These are phyloP conservation scores for Hypoxylon sp. DNA, from an alignment of 2,329 filamentous ascomycete genomes.

Conservation along the genomic window DNA sequence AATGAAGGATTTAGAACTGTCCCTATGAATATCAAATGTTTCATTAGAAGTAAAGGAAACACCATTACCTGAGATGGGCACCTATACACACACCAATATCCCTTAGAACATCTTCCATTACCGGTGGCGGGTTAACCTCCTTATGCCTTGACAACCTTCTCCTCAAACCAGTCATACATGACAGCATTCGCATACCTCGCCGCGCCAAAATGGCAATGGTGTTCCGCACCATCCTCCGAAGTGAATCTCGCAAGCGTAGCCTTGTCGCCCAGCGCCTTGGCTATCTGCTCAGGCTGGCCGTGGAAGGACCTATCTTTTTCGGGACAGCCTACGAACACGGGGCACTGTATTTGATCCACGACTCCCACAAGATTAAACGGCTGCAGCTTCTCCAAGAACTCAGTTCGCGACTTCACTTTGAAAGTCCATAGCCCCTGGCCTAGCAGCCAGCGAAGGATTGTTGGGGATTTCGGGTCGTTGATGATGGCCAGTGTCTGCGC, in stretches of 20 bases:
- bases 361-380: constrained; percentile 17
- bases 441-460: constrained; percentile 22
- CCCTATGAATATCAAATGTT: not conserved
- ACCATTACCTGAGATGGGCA: no score
- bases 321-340: constrained; percentile 47
- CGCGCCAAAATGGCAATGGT: constrained; percentile 32
- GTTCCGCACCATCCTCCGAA: constrained; percentile 22
- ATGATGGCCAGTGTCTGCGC: constrained; percentile 11
- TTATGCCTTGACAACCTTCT: constrained; percentile 29
- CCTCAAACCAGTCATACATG: constrained; percentile 37
- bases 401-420: constrained; percentile 13
- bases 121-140: not conserved
- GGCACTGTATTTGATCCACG: constrained; percentile 42
- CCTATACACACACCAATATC: no score
- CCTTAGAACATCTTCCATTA: not conserved
- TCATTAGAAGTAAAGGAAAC: not conserved
- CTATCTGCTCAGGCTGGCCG: constrained; percentile 48
- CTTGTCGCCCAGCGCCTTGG: constrained; percentile 41
- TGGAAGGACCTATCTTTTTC: constrained; percentile 49
- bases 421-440: constrained; percentile 32
- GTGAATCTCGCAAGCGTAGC: constrained; percentile 40
- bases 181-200: constrained; percentile 22
- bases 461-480: constrained; percentile 8
- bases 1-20: not conserved
- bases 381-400: constrained; percentile 19